phyloP scores from a whole-genome alignment of 176 grass and related monocot genomes.

The Aegilops bicornis region DNA sequence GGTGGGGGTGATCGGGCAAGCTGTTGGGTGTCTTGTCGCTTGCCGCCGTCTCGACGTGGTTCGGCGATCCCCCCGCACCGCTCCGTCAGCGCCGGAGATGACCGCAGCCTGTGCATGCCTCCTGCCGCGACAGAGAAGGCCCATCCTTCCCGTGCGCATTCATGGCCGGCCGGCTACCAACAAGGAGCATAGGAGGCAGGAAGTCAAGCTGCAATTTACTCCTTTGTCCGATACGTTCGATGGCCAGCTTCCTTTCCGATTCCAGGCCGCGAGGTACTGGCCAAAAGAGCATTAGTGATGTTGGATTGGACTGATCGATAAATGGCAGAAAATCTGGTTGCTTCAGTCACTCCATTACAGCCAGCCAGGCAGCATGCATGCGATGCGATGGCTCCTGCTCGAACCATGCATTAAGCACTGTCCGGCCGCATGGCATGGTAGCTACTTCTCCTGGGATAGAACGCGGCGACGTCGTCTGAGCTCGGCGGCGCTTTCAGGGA shows the following conservation, averaged over 20 bases:
- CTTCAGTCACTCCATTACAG: constrained; percentile 9
- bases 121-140: constrained; percentile 17
- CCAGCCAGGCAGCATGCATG: neutral
- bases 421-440: neutral
- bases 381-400: neutral
- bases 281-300: constrained; percentile 3
- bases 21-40: constrained; percentile 18
- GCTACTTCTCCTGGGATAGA: neutral
- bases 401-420: constrained; percentile 20
- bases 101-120: neutral
- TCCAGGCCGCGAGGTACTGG: neutral
- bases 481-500: neutral
- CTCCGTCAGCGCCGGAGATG: neutral
- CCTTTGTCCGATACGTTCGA: constrained; percentile 34
- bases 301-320: constrained; percentile 22
- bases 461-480: no score
- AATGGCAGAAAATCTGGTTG: constrained; percentile 35
- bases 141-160: constrained; percentile 33
- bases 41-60: constrained; percentile 11
- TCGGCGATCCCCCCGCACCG: neutral
- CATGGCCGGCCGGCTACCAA: constrained; percentile 22
- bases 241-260: neutral
- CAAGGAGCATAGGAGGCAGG: constrained; percentile 37
- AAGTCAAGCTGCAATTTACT: constrained; percentile 43
- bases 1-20: constrained; percentile 21